Evolutionary conservation across 805 yeast genomes (phyloP), one percentile per base, ranked within the genome.

Genomic region (Phaffomyces antillensis): DNA sequence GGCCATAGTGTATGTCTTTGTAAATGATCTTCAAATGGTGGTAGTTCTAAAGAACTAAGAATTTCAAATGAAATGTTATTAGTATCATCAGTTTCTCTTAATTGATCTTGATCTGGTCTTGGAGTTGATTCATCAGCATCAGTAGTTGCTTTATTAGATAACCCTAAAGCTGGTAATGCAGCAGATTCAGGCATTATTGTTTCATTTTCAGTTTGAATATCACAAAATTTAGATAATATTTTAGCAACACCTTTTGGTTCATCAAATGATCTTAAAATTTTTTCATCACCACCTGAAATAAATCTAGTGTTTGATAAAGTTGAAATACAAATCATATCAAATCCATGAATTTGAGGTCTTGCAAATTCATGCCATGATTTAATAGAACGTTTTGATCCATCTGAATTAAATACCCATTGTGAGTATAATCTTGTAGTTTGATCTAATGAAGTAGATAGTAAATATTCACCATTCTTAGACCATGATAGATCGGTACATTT

Each of bases 281-380:
- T 95, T 59, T 93, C 99, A 60, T 95, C 99, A 40, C 97, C 98
- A 15, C 90, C 98, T 43, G 96, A 86, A 4, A 90, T 85, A 66
- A 86, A 91, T 51, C 75, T 68, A 1, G 84, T 71, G 41, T 71
- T 64, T 16, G 76, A 64, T 13, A 93, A 63, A 12, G 83, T 71
- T 34, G 81, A 77, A 8, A 86, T 70, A 52, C 96, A 81, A 34
- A 86, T 73, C 97, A 93, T 89, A 59, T 93, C 98, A 60, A 88
- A 93, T 9, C 99, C 99, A 63, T 93, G 99, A 51, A 93, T 93
- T 63, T 93, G 99, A 0, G 99, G 98, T 54, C 99, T 76, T 2
- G 96, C 87, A 63, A 93, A 83, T 62, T 93, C 99, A 59, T 83
- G 83, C 95, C 96, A 89, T 1, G 81, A 70, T 8, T 52, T 47